Evolutionary conservation across 768 basidiomycete genomes (phyloP).

Genomic region (Naganishia vaughanmartiniae): DNA sequence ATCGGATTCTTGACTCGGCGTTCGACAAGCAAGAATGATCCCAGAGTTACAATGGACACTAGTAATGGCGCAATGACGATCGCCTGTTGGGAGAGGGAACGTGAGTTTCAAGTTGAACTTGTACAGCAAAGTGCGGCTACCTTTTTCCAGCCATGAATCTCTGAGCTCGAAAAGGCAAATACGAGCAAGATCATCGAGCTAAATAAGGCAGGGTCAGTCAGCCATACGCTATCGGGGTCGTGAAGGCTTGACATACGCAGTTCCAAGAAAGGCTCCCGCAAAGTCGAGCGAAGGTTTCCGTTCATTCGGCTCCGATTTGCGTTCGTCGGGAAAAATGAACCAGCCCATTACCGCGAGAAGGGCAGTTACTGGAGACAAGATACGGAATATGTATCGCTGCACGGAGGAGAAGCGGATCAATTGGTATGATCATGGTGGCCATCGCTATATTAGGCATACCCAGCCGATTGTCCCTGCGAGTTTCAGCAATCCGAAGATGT

Average conservation of each 20-base stretch:
- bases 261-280: background rate
- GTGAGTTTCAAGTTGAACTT: background rate
- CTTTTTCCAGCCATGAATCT: constrained; percentile 4
- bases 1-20: background rate
- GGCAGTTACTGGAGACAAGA: background rate
- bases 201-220: background rate
- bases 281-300: constrained; percentile 1
- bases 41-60: background rate
- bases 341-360: background rate
- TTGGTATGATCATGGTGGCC: background rate
- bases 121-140: background rate
- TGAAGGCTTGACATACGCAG: background rate
- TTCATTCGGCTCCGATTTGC: background rate
- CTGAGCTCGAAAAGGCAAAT: background rate
- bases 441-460: background rate
- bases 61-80: background rate
- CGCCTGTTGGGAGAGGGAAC: background rate
- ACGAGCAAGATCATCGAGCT: constrained; percentile 1
- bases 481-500: background rate
- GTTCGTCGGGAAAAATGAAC: constrained; percentile 9
- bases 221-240: background rate
- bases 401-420: background rate
- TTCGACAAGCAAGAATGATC: background rate
- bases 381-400: constrained; percentile 1
- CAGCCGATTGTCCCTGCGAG: background rate